These are phyloP conservation scores for Penicillium coprophilum DNA, from an alignment of 495 filamentous ascomycete genomes.

Conservation along the genomic window DNA sequence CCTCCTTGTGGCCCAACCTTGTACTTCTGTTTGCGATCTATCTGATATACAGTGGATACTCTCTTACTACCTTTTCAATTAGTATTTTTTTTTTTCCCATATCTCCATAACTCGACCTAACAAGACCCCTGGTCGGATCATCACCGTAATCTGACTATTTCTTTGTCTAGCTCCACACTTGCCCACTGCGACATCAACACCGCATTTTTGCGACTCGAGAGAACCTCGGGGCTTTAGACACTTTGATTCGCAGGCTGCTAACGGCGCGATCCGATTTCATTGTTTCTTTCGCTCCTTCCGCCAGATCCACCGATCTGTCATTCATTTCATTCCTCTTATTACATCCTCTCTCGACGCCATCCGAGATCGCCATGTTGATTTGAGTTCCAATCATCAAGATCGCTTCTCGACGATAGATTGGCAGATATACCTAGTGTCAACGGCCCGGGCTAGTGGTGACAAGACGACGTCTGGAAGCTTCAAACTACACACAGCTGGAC, in stretches of 20 bases:
- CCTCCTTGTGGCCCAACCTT: slow-evolving; percentile 18
- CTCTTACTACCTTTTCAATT: too few relatives aligned
- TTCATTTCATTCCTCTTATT: not conserved
- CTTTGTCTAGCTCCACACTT: slow-evolving; percentile 27
- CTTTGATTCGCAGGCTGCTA: slow-evolving; percentile 6
- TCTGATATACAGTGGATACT: slow-evolving; percentile 7
- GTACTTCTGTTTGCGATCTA: slow-evolving; percentile 22
- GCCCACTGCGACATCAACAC: slow-evolving; percentile 2
- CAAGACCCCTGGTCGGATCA: slow-evolving; percentile 18
- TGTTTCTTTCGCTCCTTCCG: slow-evolving; percentile 4
- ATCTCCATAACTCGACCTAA: slow-evolving; percentile 7
- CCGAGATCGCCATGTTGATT: slow-evolving; percentile 4
- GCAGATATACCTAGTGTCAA: not conserved
- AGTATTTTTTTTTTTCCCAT: not conserved
- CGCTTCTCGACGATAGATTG: slow-evolving; percentile 19
- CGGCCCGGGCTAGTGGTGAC: slow-evolving; percentile 1
- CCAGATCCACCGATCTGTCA: not conserved
- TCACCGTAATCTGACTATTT: slow-evolving; percentile 23
- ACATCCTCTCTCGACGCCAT: not conserved
- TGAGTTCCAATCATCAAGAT: not conserved
- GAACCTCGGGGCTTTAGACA: slow-evolving; percentile 4
- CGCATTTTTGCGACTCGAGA: slow-evolving; percentile 11
- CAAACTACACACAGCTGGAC: slow-evolving; percentile 12
- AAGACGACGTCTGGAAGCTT: not conserved
- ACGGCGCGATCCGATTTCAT: slow-evolving; percentile 8